Evolutionary conservation across 345 rosid genomes (phyloP), one percentile per base, ranked within the genome.

Genomic region (Populus davidiana): DNA sequence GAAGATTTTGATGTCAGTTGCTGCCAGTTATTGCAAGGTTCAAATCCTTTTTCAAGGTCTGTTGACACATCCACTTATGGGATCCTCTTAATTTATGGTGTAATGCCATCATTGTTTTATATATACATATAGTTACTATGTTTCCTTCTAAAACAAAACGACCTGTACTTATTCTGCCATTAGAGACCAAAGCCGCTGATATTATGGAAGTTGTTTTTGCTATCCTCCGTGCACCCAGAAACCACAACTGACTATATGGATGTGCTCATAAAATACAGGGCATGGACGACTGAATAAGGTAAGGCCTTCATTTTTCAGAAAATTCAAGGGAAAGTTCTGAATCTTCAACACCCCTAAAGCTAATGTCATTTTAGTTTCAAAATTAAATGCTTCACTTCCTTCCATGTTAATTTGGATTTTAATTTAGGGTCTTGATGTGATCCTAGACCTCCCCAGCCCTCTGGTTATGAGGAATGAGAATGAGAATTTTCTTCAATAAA

Each of bases 231-330:
- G 20, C 8, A 67, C 20, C 33, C 69, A 27, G 6, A 31, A 71
- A 33, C 27, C 64, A 52, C 10, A 31, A 31, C 64, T 9, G 16
- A 10, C 12, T 29, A 56, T 1, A 38, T 50, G 39, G 62, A 49
- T 27, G 65, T 52, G 21, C 75, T 59, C 67, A 73, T 59, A 59
- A 73, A 73, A 72, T 72, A 72, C 56, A 31, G 75, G 44, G 43
- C 44, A 18, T 62, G 5, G 27, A 41, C 20, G 16, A 21, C 70
- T 18, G 18, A 8, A 20, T 39, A 31, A 10, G 18, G 43, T 2
- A 43, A 2, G 20, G 47, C 21, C 56, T n/a, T 43, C 43, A 21
- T 41, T 41, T 20, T n/a, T 2, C 25, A 70, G 31, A 39, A 21
- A 43, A 25, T 14, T 69, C 21, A 39, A 69, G 54, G 21, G 7